Percentiles rank a stretch among this genome's conserved stretches.
These are phyloP conservation scores for Capronia americana DNA, from an alignment of 2,329 filamentous ascomycete species.

Conservation along the genomic window DNA sequence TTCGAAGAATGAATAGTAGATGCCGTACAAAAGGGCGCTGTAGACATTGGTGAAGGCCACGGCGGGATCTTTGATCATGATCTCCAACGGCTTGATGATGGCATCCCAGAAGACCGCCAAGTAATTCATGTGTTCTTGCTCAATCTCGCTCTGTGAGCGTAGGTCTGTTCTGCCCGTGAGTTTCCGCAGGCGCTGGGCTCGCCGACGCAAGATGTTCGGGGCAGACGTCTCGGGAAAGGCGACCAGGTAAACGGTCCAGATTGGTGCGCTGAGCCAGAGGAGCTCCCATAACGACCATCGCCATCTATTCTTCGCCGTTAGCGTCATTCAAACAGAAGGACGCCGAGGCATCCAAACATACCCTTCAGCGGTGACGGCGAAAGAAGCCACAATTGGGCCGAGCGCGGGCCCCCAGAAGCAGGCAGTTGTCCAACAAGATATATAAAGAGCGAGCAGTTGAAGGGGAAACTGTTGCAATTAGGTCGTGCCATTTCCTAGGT, in stretches of 20 bases:
- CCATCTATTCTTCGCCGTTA: slow-evolving; percentile 51
- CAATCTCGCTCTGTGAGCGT: slow-evolving; percentile 68
- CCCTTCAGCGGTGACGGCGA: slow-evolving; percentile 60
- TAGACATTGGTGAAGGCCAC: slow-evolving; percentile 68
- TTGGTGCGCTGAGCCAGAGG: slow-evolving; percentile 65
- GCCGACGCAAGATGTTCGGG: slow-evolving; percentile 65
- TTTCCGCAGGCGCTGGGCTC: slow-evolving; percentile 65
- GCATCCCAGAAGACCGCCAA: slow-evolving; percentile 55
- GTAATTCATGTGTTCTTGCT: slow-evolving; percentile 60
- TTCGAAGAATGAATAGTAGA: slow-evolving; percentile 65
- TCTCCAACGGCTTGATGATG: slow-evolving; percentile 66
- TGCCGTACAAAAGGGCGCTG: slow-evolving; percentile 61
- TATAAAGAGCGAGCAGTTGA: slow-evolving; percentile 62
- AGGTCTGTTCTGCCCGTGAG: slow-evolving; percentile 62
- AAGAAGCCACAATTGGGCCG: slow-evolving; percentile 66
- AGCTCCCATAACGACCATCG: slow-evolving; percentile 67
- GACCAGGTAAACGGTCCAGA: slow-evolving; percentile 65
- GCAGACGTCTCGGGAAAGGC: slow-evolving; percentile 69
- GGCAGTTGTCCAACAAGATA: slow-evolving; percentile 64
- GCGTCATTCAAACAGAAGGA: not conserved
- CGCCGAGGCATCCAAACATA: not conserved
- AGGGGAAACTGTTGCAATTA: slow-evolving; percentile 51
- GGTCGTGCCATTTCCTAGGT: not conserved
- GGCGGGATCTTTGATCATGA: slow-evolving; percentile 66
- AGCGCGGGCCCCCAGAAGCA: slow-evolving; percentile 58